Base-by-base conservation (phyloP, 78 protist species). In the Dictyostelium purpureum region DNA sequence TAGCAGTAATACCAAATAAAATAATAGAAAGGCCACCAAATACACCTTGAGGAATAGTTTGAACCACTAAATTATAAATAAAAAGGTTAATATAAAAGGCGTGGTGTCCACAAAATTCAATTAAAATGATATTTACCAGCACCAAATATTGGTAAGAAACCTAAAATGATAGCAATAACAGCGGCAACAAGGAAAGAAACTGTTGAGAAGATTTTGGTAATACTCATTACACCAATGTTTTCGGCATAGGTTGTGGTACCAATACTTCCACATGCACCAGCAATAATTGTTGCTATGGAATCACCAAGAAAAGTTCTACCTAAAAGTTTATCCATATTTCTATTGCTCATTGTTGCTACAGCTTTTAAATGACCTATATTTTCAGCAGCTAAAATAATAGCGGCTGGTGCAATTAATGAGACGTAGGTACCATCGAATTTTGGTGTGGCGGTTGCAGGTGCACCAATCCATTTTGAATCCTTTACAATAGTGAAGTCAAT, bases 221-320 rank as follows among this genome's bases (percentile, higher is more conserved):
- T 57, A 77, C 85, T 77, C 85, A 77, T 77, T n/a, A 77, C 85
- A 77, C 85, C 85, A 57, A 77, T 77, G 16, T 77, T 77, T 40
- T 77, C 85, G 14, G 85, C 85, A 14, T 77, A 77, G 2, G 85
- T 77, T 0, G 85, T 77, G 18, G 85, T 77, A 77, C 85, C 85
- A 7, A 40, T 26, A 57, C 85, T 33, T 18, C 85, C 85, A 12
- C 16, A 52, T 12, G 35, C 12, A 12, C 69, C 85, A 6, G 85
- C 85, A 12, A 77, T 35, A 26, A 77, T 42, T 26, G 71, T 57
- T 19, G 85, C 85, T 5, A 77, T 14, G 1, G 85, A 61, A 40
- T 77, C 85, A 56, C 85, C 85, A 4, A 77, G 14, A 57, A 77
- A 77, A 19, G 71, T 38, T 57, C 85, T 52, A 42, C 85, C 85